These are phyloP conservation scores for Schizophyllum amplum DNA, from an alignment of 1,284 basidiomycete species.

Conservation along the genomic window DNA sequence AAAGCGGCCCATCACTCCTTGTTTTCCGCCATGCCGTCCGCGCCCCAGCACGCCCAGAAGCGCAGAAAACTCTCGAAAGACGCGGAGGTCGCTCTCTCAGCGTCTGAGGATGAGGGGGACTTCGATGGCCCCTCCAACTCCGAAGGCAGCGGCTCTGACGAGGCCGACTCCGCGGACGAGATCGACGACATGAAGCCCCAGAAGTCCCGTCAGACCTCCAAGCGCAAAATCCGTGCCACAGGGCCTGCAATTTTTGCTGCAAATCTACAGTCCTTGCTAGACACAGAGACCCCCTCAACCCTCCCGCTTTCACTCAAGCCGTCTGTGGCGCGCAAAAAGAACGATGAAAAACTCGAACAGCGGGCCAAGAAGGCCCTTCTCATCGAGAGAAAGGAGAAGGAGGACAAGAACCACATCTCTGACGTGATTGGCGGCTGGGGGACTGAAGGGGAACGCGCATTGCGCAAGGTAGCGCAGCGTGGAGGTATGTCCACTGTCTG, in stretches of 20 bases:
- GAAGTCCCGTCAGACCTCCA: conserved; percentile 72
- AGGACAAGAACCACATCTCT: conserved; percentile 61
- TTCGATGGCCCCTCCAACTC: conserved; percentile 25
- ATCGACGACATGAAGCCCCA: conserved; percentile 40
- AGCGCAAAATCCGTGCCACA: conserved; percentile 73
- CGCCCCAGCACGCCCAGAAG: conserved; percentile 22
- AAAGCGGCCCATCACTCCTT: background rate
- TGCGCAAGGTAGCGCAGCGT: conserved; percentile 76
- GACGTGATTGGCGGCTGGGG: conserved; percentile 83
- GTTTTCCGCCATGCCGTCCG: conserved; percentile 23
- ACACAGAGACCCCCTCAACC: conserved; percentile 56
- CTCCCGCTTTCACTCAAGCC: conserved; percentile 71
- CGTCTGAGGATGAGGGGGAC: conserved; percentile 16
- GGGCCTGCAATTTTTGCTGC: conserved; percentile 65
- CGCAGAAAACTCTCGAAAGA: conserved; percentile 30
- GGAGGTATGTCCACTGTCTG: conserved; percentile 42
- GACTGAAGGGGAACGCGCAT: conserved; percentile 63
- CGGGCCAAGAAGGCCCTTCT: conserved; percentile 63
- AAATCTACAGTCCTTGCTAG: conserved; percentile 60
- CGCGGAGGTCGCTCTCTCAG: conserved; percentile 7
- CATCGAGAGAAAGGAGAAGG: conserved; percentile 66
- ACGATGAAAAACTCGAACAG: conserved; percentile 64
- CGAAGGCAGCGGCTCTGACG: conserved; percentile 18
- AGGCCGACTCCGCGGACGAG: conserved; percentile 53
- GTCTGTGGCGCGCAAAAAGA: conserved; percentile 54